These are phyloP conservation scores for Sporothrix phasma DNA, from an alignment of 2,329 filamentous ascomycete genomes.

Conservation along the genomic window DNA sequence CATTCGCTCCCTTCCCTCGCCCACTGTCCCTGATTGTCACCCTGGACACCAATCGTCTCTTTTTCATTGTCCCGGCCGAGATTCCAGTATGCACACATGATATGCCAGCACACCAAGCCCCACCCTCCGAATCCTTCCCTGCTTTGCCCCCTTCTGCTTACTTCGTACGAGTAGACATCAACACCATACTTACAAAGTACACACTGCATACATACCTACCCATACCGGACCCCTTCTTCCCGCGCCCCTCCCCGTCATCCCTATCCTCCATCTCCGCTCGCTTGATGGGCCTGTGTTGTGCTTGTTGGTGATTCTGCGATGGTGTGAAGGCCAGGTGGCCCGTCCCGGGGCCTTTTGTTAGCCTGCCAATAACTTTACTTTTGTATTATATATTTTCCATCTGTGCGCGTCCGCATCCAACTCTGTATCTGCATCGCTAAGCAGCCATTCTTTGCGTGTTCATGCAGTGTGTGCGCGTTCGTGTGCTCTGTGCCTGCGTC, in stretches of 20 bases:
- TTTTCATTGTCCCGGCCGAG: neutral
- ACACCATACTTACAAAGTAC: neutral
- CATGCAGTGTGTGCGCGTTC: neutral
- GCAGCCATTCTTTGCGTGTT: neutral
- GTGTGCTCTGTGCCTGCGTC: neutral
- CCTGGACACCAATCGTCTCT: neutral
- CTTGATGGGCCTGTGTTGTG: neutral
- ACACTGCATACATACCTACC: neutral
- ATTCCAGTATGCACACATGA: neutral
- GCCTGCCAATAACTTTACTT: neutral
- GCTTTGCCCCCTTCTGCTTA: neutral
- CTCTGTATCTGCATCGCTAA: neutral
- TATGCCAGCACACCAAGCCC: neutral
- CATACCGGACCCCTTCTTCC: neutral
- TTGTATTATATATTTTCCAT: neutral
- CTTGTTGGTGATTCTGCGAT: slow-evolving; percentile 1
- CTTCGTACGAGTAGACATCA: neutral
- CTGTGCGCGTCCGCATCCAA: neutral
- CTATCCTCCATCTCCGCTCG: neutral
- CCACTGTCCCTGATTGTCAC: neutral
- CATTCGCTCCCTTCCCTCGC: neutral
- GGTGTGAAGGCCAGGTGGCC: neutral
- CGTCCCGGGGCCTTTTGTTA: neutral
- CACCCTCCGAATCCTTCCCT: neutral
- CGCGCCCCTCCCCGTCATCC: neutral